Evolutionary conservation across 192 early-diverging fungal genomes (phyloP), one percentile per base, ranked within the genome.

Genomic region (Rhizophagus clarus): DNA sequence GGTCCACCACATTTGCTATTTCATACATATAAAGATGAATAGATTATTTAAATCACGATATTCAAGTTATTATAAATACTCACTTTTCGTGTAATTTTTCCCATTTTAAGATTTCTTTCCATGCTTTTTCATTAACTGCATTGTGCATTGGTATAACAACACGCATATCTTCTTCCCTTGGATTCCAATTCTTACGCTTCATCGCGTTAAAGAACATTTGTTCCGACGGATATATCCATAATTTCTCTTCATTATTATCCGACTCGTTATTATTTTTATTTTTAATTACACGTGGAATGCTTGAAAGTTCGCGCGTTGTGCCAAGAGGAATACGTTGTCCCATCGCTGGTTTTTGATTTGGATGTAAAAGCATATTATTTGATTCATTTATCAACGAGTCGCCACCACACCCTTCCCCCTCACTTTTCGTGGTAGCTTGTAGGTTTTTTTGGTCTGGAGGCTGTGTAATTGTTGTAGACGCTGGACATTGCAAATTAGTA

Each of bases 191-290:
- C 79, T 98, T 98, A 81, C 97, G 91, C 80, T 89, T 92, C 94
- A 98, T 96, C 1, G 97, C 97, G 73, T 98, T 98, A 87, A 94
- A 98, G 72, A 98, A 98, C 94, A 95, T 95, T 84, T 96, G 95
- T 82, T 97, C 95, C 26, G 94, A 95, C 10, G 97, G 97, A 78
- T 98, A 98, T 12, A 97, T 85, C 97, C 97, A 97, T 14, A 85
- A 29, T 62, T 87, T 81, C 20, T 71, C 37, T 56, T 80, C 79
- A 31, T 60, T 72, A 69, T 85, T 76, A 11, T 77, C 51, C 15
- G 5, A 56, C 72, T 40, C 37, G 37, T 0, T 9, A 7, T 40
- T 40, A 40, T 40, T 40, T 40, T 40, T 37, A 62, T 80, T 81
- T 56, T 70, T 17, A 47, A 31, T 74, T 61, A 89, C 90, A 15